Conservation (phyloP, 495 filamentous ascomycete genomes). For the Aspergillus leporis region DNA sequence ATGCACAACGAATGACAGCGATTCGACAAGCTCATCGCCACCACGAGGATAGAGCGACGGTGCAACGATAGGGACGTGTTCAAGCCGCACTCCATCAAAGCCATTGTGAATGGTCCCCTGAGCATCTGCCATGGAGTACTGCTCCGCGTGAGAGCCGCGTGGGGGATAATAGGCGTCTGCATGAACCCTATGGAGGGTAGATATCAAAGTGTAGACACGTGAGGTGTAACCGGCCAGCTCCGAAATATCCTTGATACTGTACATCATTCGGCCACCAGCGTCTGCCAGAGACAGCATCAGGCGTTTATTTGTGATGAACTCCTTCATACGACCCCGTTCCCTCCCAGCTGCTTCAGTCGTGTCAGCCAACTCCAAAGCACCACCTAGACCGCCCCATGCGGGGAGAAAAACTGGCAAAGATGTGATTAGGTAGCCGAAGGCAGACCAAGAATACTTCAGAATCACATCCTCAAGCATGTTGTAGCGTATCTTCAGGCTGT, state of each 20-base stretch:
- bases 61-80: slow-evolving; percentile 90
- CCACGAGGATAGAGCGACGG: slow-evolving; percentile 76
- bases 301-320: slow-evolving; percentile 99
- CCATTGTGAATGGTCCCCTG: slow-evolving; percentile 92
- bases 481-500: slow-evolving; percentile 93
- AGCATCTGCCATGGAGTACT: slow-evolving; percentile 84
- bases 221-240: slow-evolving; percentile 96
- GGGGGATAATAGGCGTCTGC: slow-evolving; percentile 79
- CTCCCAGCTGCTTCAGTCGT: slow-evolving; percentile 48
- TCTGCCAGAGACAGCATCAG: slow-evolving; percentile 98
- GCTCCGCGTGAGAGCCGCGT: slow-evolving; percentile 67
- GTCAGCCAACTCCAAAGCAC: slow-evolving; percentile 61
- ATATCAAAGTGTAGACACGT: slow-evolving; percentile 92
- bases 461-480: slow-evolving; percentile 99
- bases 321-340: slow-evolving; percentile 87
- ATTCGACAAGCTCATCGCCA: slow-evolving; percentile 88
- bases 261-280: slow-evolving; percentile 98
- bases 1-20: slow-evolving; percentile 81
- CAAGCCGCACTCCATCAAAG: slow-evolving; percentile 90
- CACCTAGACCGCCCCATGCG: slow-evolving; percentile 85
- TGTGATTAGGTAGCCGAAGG: slow-evolving; percentile 91
- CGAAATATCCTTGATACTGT: slow-evolving; percentile 93
- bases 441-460: slow-evolving; percentile 97
- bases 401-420: slow-evolving; percentile 94
- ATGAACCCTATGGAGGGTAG: slow-evolving; percentile 90